Evolutionary conservation across 768 basidiomycete species (phyloP).

Genomic region (Tricholoma furcatifolium): DNA sequence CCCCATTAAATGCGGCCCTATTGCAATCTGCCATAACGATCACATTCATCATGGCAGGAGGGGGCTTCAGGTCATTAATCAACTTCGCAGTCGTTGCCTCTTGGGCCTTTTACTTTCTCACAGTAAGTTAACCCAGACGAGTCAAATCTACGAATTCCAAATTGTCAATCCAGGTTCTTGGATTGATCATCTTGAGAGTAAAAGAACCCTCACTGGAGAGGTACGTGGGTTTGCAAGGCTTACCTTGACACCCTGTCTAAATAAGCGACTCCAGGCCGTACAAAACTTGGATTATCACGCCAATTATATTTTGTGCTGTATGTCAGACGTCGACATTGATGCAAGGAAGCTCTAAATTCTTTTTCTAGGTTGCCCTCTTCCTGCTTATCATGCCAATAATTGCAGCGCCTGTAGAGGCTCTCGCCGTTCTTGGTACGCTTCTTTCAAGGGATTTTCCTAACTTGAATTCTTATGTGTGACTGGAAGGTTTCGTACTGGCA

Average conservation of each 20-base stretch:
- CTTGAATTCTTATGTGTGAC: background rate
- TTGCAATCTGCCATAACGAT: slow-evolving; percentile 77
- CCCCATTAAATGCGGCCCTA: slow-evolving; percentile 85
- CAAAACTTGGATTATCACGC: slow-evolving; percentile 88
- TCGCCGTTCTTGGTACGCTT: slow-evolving; percentile 77
- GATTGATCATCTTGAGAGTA: slow-evolving; percentile 81
- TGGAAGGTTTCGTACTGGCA: slow-evolving; percentile 70
- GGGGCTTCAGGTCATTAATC: slow-evolving; percentile 84
- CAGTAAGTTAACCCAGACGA: slow-evolving; percentile 44
- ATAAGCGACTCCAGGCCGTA: slow-evolving; percentile 69
- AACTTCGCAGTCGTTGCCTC: slow-evolving; percentile 88
- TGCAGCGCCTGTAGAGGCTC: slow-evolving; percentile 86
- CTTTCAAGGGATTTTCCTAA: background rate
- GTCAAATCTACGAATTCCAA: background rate
- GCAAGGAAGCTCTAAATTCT: slow-evolving; percentile 6
- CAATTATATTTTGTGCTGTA: slow-evolving; percentile 85
- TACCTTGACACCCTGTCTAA: background rate
- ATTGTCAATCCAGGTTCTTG: slow-evolving; percentile 60
- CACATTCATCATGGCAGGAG: slow-evolving; percentile 79
- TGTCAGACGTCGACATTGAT: slow-evolving; percentile 23
- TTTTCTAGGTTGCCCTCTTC: slow-evolving; percentile 75
- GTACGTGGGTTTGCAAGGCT: slow-evolving; percentile 21
- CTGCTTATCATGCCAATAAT: slow-evolving; percentile 92
- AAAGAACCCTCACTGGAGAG: slow-evolving; percentile 89
- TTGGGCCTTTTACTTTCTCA: slow-evolving; percentile 87